Percentiles rank a stretch among this genome's conserved stretches.
These are phyloP conservation scores for Fusarium tjaetaba DNA, from an alignment of 2,329 filamentous ascomycete species.

Conservation along the genomic window DNA sequence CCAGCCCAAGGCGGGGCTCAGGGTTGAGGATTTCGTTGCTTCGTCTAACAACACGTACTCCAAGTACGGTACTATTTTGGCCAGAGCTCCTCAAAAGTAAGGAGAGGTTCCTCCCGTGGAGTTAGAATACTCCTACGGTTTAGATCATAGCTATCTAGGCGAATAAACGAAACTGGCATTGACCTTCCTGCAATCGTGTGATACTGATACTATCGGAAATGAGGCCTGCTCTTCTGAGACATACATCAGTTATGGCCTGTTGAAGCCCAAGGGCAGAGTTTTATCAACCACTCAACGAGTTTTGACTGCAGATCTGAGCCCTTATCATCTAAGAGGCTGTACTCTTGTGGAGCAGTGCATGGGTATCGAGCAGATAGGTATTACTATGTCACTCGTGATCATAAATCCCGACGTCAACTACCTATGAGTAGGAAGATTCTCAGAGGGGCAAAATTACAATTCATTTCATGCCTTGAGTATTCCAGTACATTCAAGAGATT, in stretches of 20 bases:
- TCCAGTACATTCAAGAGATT: background rate
- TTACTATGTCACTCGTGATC: constrained; percentile 48
- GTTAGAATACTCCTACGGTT: fast-evolving
- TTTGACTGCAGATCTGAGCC: background rate
- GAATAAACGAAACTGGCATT: background rate
- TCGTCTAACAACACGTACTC: constrained; percentile 7
- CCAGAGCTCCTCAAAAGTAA: background rate
- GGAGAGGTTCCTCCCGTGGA: fast-evolving
- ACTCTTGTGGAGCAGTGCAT: constrained; percentile 78
- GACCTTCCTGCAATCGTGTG: background rate
- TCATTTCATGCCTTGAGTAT: fast-evolving
- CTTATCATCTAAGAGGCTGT: constrained; percentile 49
- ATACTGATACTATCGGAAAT: no score
- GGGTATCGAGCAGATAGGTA: constrained; percentile 74
- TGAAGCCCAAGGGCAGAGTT: background rate
- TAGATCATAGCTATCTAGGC: fast-evolving
- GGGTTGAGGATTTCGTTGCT: background rate
- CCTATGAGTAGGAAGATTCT: no score
- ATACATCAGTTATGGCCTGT: background rate
- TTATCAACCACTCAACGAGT: fast-evolving
- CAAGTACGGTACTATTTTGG: constrained; percentile 4
- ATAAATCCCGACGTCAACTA: fast-evolving
- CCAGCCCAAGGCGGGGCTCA: background rate
- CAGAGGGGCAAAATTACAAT: background rate
- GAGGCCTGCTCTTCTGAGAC: background rate